These are phyloP conservation scores for Cystoderma amianthinum DNA, from an alignment of 768 basidiomycete genomes.

Conservation along the genomic window DNA sequence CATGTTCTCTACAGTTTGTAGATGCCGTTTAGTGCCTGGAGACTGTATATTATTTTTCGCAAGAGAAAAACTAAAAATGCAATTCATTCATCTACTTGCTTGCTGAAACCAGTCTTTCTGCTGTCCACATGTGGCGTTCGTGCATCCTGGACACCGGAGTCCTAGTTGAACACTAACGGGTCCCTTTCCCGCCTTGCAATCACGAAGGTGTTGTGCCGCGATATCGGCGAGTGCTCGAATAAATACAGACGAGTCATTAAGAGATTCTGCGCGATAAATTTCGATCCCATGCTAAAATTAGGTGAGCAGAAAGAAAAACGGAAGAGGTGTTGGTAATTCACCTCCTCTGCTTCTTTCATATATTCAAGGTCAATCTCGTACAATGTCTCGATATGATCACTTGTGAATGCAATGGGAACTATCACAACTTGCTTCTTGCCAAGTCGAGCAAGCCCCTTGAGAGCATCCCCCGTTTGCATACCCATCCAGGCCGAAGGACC, in stretches of 20 bases:
- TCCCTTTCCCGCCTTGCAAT: constrained; percentile 50
- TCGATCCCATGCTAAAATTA: constrained; percentile 79
- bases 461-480: constrained; percentile 86
- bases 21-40: no score
- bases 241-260: constrained; percentile 96
- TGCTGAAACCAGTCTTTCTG: constrained; percentile 88
- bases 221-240: constrained; percentile 94
- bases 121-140: constrained; percentile 77
- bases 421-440: constrained; percentile 75
- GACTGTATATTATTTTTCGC: no score
- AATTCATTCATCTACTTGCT: constrained; percentile 46
- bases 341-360: constrained; percentile 83
- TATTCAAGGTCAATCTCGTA: constrained; percentile 97
- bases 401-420: constrained; percentile 96
- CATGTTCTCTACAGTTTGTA: no score
- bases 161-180: constrained; percentile 74
- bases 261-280: constrained; percentile 79
- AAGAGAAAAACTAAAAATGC: background rate
- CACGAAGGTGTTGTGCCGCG: constrained; percentile 68
- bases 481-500: constrained; percentile 99
- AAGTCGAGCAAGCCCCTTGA: constrained; percentile 79
- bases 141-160: constrained; percentile 92
- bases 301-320: constrained; percentile 10
- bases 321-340: no score
- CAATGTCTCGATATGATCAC: constrained; percentile 97